Conservation (phyloP, 2,329 filamentous ascomycete species). For the Aspergillus novofumigatus region DNA sequence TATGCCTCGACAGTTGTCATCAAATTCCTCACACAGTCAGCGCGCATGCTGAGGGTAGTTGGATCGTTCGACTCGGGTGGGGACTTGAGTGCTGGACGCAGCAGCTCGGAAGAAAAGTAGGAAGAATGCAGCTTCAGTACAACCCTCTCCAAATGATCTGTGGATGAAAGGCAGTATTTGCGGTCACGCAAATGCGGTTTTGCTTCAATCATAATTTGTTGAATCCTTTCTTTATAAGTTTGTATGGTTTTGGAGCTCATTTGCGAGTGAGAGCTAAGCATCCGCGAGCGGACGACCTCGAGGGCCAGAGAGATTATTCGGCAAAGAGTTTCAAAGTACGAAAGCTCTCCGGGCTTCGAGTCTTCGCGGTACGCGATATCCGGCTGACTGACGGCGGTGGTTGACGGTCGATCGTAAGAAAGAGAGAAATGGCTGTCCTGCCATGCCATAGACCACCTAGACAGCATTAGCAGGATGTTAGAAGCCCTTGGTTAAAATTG, state of each 20-base stretch:
- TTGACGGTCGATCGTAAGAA: conserved; percentile 58
- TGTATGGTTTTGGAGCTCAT: conserved; percentile 53
- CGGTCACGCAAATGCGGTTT: conserved; percentile 54
- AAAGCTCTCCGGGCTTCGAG: conserved; percentile 46
- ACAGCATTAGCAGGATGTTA: neutral
- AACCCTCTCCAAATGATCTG: conserved; percentile 57
- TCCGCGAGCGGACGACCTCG: conserved; percentile 57
- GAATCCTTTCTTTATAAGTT: conserved; percentile 54
- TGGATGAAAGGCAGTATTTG: conserved; percentile 37
- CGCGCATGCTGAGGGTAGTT: conserved; percentile 40
- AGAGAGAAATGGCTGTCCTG: conserved; percentile 62
- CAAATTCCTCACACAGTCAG: conserved; percentile 53
- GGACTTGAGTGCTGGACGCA: conserved; percentile 56
- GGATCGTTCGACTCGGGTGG: conserved; percentile 42
- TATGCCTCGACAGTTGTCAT: conserved; percentile 57
- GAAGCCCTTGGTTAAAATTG: neutral
- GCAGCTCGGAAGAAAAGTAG: conserved; percentile 60
- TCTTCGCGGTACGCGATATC: conserved; percentile 48
- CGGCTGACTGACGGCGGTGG: conserved; percentile 50
- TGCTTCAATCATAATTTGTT: conserved; percentile 55
- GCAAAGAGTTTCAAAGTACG: conserved; percentile 57
- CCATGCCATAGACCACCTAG: conserved; percentile 60
- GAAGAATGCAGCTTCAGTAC: conserved; percentile 59
- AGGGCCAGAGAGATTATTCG: conserved; percentile 51
- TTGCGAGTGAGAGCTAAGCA: conserved; percentile 50